Conservation (phyloP, 305 asterid species). For the Solanum hybrid region DNA sequence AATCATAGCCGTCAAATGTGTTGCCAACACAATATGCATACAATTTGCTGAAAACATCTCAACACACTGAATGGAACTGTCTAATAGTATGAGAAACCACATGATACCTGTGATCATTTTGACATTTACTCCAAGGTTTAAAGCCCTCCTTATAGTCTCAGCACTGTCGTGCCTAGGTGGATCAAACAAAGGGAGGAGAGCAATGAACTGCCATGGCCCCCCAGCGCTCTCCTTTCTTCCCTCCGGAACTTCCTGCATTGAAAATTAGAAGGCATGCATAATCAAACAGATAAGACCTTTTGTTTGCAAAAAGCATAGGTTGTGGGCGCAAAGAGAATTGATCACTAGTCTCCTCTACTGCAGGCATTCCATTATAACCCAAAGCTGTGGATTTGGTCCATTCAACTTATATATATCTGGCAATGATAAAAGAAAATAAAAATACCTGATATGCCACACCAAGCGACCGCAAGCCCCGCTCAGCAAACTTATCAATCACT, state of each 20-base stretch:
- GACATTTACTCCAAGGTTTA: conserved; percentile 72
- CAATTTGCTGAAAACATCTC: background rate
- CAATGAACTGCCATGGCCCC: conserved; percentile 68
- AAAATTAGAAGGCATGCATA: background rate
- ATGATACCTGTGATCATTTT: conserved; percentile 66
- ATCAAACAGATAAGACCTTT: background rate
- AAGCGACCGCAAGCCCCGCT: conserved; percentile 64
- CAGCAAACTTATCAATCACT: conserved; percentile 71
- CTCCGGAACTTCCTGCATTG: conserved; percentile 67
- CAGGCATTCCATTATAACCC: background rate
- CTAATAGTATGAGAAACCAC: background rate
- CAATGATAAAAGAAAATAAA: background rate
- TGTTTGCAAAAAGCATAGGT: background rate
- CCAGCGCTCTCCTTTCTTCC: conserved; percentile 62
- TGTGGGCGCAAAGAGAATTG: background rate
- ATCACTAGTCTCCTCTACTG: background rate
- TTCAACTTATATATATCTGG: background rate
- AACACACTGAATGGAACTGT: background rate
- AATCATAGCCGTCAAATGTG: background rate
- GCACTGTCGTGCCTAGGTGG: conserved; percentile 80
- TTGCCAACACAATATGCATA: background rate
- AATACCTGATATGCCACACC: conserved; percentile 73
- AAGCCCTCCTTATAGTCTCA: conserved; percentile 64
- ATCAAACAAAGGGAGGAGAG: conserved; percentile 71
- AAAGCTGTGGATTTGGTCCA: background rate